Evolutionary conservation across 768 basidiomycete species (phyloP).

Genomic region (Mrakia frigida): DNA sequence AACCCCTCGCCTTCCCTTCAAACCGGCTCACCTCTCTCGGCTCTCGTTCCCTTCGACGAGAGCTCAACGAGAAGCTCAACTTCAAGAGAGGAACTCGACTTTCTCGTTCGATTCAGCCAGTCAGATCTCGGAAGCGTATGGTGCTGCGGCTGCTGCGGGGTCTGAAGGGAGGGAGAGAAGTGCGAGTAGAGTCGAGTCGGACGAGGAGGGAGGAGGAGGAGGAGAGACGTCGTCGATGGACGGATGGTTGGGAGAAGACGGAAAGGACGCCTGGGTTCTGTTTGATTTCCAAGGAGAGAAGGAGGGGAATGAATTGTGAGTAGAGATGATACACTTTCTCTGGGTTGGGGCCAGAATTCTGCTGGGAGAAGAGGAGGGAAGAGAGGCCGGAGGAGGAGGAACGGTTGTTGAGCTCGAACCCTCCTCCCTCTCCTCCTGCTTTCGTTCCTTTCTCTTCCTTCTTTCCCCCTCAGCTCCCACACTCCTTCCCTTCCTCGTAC

Average conservation of each 20-base stretch:
- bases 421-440: neutral
- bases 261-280: conserved; percentile 25
- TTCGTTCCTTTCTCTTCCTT: neutral
- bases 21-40: conserved; percentile 22
- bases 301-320: conserved; percentile 30
- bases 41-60: conserved; percentile 12
- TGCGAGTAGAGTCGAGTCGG: neutral
- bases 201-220: neutral
- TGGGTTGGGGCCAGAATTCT: neutral
- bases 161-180: neutral
- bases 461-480: neutral
- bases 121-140: neutral
- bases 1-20: conserved; percentile 3
- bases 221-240: neutral
- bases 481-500: too few species aligned
- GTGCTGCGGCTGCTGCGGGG: neutral
- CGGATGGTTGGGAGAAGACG: neutral
- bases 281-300: conserved; percentile 23
- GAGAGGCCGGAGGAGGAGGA: neutral
- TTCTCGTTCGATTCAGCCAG: conserved; percentile 21
- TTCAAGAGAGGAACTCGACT: neutral
- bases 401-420: neutral
- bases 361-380: too few species aligned
- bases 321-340: neutral
- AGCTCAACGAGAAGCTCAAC: neutral